These are phyloP conservation scores for Trametes gibbosa DNA, from an alignment of 768 basidiomycete genomes.

Conservation along the genomic window DNA sequence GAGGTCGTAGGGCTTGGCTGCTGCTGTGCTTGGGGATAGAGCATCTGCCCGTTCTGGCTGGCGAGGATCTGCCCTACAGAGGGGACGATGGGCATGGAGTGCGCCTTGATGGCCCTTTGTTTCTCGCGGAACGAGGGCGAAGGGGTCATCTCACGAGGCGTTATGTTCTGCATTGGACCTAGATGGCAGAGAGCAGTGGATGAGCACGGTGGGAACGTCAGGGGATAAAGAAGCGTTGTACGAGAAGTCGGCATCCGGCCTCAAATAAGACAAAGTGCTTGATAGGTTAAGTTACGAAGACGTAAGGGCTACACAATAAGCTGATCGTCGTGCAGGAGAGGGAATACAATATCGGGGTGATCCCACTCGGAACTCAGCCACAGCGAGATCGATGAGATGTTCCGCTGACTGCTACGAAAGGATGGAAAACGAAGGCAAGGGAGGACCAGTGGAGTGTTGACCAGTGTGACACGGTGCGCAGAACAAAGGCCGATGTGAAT, in stretches of 20 bases:
- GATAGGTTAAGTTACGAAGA: conserved; percentile 19
- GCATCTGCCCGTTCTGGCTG: conserved; percentile 37
- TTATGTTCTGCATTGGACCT: conserved; percentile 34
- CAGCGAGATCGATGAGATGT: conserved; percentile 10
- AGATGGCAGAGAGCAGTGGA: conserved; percentile 15
- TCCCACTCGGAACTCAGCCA: conserved; percentile 5
- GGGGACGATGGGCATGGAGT: conserved; percentile 63
- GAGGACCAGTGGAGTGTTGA: conserved; percentile 2
- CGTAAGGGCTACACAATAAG: conserved; percentile 17
- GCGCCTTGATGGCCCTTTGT: conserved; percentile 54
- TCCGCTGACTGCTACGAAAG: neutral
- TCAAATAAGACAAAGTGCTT: conserved; percentile 19
- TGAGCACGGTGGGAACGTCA: conserved; percentile 19
- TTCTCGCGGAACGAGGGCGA: conserved; percentile 42
- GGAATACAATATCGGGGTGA: conserved; percentile 8
- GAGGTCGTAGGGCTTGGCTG: conserved; percentile 37
- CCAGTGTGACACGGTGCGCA: neutral
- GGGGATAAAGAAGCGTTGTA: conserved; percentile 19
- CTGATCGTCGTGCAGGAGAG: conserved; percentile 12
- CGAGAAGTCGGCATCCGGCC: conserved; percentile 16
- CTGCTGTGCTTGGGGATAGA: conserved; percentile 30
- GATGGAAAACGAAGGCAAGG: neutral
- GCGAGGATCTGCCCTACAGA: conserved; percentile 52
- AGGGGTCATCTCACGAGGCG: conserved; percentile 42
- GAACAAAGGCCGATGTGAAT: conserved; percentile 10